Base-by-base conservation (phyloP, 768 basidiomycete genomes). In the Suillus plorans region DNA sequence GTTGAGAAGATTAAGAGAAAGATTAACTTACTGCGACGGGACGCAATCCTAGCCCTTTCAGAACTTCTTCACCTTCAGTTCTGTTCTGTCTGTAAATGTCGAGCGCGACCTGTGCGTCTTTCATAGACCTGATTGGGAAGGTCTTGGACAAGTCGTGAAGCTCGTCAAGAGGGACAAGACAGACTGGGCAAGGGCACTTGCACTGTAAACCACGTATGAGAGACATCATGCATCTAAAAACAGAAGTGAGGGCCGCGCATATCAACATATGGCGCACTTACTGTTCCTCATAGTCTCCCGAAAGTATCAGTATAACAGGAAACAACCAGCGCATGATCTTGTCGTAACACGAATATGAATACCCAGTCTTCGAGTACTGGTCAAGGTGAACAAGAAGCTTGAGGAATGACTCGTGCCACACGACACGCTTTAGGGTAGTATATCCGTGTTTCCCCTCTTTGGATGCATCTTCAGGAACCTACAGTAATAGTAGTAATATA, bases 111-210 rank as follows among this genome's bases (percentile, higher is more conserved):
- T 47, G 20, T 14, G 25, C 59, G 2, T 65, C 42, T 12, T n/a
- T 22, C 18, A 4, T 22, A 4, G 60, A 45, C 4, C 52, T 13
- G 6, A 36, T 42, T n/a, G 39, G 20, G 5, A 61, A 57, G 5
- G 20, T 25, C 16, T n/a, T 41, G n/a, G 50, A 36, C 3, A 75
- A 63, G 57, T 76, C 64, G 4, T 65, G 60, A 9, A 70, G 73
- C 9, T 75, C 61, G 0, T 73, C 68, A 1, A 64, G 57, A 3
- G 76, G 75, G 9, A 80, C 77, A 0, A 77, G 66, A 63, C 80
- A 81, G 0, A 78, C 66, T 2, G 79, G 78, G 59, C 79, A 81
- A 2, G 78, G 80, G 63, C 63, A 73, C 1, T 63, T 49, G 37
- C 68, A 67, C 20, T 61, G 64, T 3, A 67, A 25, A 1, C 79